These are phyloP conservation scores for Raddia distichophylla DNA, from an alignment of 176 grass and related monocot species.

Conservation along the genomic window DNA sequence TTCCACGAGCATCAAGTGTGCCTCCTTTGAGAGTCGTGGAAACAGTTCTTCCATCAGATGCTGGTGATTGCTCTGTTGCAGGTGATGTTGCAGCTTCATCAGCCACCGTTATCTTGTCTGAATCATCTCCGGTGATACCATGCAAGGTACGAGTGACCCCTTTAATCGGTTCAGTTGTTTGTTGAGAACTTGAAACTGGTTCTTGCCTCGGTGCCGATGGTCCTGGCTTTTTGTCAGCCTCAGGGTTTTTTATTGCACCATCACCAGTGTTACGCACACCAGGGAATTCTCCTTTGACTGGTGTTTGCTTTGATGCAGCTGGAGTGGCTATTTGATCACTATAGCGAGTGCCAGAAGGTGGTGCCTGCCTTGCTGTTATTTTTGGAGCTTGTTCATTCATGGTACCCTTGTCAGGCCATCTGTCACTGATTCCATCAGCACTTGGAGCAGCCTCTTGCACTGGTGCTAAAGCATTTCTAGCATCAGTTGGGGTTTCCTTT, in stretches of 20 bases:
- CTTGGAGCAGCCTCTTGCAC: not conserved
- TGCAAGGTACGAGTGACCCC: not conserved
- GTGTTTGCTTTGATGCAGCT: slow-evolving; percentile 7
- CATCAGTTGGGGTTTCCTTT: slow-evolving; percentile 10
- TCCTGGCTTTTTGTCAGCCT: slow-evolving; percentile 9
- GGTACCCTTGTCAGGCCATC: slow-evolving; percentile 1
- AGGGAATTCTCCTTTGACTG: not conserved
- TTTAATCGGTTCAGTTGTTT: slow-evolving; percentile 22
- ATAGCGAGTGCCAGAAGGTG: not conserved
- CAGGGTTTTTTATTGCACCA: not conserved
- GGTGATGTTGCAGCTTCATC: slow-evolving; percentile 24
- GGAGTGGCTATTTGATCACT: not conserved
- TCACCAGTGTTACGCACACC: slow-evolving; percentile 6
- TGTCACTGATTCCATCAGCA: not conserved
- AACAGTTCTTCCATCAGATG: slow-evolving; percentile 3
- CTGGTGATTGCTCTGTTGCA: slow-evolving; percentile 28
- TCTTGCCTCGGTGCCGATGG: not conserved
- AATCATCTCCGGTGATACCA: slow-evolving; percentile 12
- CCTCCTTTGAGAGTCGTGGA: not conserved
- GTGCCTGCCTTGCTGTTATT: not conserved
- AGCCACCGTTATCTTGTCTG: not conserved
- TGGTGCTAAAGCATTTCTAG: slow-evolving; percentile 3
- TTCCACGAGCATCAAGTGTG: slow-evolving; percentile 8
- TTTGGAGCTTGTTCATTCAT: not conserved
- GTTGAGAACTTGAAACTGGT: slow-evolving; percentile 26